Conservation (phyloP, 2,329 filamentous ascomycete genomes). For the Davidsoniella eucalypti region DNA sequence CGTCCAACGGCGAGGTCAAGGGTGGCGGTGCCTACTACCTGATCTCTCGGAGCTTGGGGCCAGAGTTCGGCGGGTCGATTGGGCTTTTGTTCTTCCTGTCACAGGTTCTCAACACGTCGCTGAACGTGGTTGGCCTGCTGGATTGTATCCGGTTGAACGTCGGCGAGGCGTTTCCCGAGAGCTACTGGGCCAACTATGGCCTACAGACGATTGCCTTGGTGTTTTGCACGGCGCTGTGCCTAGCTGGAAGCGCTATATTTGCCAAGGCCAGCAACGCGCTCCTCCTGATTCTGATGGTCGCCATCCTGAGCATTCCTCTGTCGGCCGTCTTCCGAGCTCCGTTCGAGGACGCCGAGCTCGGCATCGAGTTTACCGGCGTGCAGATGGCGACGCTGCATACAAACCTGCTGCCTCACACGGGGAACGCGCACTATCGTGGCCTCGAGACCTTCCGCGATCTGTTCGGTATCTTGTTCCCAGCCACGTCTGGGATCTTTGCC, state of each 20-base stretch:
- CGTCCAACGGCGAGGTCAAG: conserved; percentile 76
- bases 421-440: conserved; percentile 43
- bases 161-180: conserved; percentile 47
- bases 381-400: conserved; percentile 50
- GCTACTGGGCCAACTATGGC: conserved; percentile 62
- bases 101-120: conserved; percentile 70
- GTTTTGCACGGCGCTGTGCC: conserved; percentile 56
- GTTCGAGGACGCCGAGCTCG: conserved; percentile 44
- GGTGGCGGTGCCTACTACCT: conserved; percentile 80
- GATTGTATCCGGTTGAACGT: conserved; percentile 69
- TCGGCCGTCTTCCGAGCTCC: conserved; percentile 55
- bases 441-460: conserved; percentile 61
- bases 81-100: conserved; percentile 81
- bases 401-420: conserved; percentile 59
- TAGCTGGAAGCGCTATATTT: conserved; percentile 67
- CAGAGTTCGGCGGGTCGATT: conserved; percentile 79
- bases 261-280: conserved; percentile 65
- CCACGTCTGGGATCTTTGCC: conserved; percentile 41
- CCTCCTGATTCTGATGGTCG: conserved; percentile 50
- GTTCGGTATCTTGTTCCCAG: conserved; percentile 73
- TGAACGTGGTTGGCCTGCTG: conserved; percentile 75
- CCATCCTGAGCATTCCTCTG: conserved; percentile 67
- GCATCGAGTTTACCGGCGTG: conserved; percentile 65
- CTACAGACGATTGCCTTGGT: conserved; percentile 57
- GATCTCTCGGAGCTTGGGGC: conserved; percentile 70